Evolutionary conservation across 2,329 filamentous ascomycete genomes (phyloP).

Genomic region (Ophiostoma ips): DNA sequence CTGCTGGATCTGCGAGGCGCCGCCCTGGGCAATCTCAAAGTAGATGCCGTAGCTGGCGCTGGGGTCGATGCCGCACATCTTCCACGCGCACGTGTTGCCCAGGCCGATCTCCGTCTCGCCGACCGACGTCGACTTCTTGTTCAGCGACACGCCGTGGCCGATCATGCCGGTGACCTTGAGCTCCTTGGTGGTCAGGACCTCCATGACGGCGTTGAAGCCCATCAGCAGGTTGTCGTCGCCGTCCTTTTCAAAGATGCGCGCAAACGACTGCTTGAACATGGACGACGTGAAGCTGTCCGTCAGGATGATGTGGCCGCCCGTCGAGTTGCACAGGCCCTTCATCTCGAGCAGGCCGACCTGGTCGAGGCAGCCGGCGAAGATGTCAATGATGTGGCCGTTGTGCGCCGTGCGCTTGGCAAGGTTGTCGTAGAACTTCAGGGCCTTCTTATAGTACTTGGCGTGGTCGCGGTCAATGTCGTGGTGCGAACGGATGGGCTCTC

Average conservation of each 20-base stretch:
- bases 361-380: constrained; percentile 93
- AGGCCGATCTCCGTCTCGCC: constrained; percentile 98
- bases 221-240: constrained; percentile 87
- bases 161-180: constrained; percentile 96
- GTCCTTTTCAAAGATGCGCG: constrained; percentile 94
- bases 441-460: constrained; percentile 99
- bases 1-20: constrained; percentile 64
- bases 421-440: constrained; percentile 92
- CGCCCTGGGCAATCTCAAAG: constrained; percentile 94
- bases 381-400: constrained; percentile 94
- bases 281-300: constrained; percentile 98
- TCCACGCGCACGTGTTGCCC: constrained; percentile 97
- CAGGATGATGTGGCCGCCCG: constrained; percentile 93
- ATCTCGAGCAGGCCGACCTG: constrained; percentile 96
- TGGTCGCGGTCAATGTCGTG: constrained; percentile 98
- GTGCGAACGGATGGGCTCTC: constrained; percentile 93
- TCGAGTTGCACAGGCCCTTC: constrained; percentile 93
- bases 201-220: constrained; percentile 94
- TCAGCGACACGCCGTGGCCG: constrained; percentile 87
- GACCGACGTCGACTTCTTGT: constrained; percentile 95
- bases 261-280: constrained; percentile 98
- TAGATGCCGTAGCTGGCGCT: constrained; percentile 89
- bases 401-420: constrained; percentile 88
- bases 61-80: constrained; percentile 97
- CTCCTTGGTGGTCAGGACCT: constrained; percentile 94